These are phyloP conservation scores for Maudiozyma humilis DNA, from an alignment of 1,139 yeast genomes.

Conservation along the genomic window DNA sequence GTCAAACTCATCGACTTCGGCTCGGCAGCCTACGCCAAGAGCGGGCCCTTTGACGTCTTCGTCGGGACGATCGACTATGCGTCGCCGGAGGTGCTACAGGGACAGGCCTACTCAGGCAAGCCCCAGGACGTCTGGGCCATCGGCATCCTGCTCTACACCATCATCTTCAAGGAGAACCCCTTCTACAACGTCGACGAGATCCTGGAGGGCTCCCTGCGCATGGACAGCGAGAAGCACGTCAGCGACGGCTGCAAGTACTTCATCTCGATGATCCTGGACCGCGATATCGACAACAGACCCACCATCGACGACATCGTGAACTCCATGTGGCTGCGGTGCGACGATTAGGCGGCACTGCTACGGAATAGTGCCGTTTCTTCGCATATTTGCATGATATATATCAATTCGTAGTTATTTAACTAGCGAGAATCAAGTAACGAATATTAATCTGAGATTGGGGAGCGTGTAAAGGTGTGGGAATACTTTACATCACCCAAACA, in stretches of 20 bases:
- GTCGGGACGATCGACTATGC: slow-evolving; percentile 97
- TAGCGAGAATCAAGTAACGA: no score
- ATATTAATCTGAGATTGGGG: no score
- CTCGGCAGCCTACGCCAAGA: slow-evolving; percentile 79
- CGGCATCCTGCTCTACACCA: slow-evolving; percentile 80
- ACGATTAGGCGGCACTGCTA: no score
- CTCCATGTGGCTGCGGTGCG: slow-evolving; percentile 68
- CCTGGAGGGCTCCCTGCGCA: slow-evolving; percentile 74
- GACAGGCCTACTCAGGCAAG: slow-evolving; percentile 80
- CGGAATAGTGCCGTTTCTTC: no score
- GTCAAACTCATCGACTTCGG: slow-evolving; percentile 92
- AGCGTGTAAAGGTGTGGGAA: no score
- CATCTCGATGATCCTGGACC: slow-evolving; percentile 54
- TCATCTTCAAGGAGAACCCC: slow-evolving; percentile 91
- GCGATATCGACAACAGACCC: slow-evolving; percentile 61
- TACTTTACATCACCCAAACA: no score
- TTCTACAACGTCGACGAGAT: slow-evolving; percentile 92
- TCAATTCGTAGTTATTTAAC: no score
- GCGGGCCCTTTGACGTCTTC: slow-evolving; percentile 94
- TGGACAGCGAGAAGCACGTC: slow-evolving; percentile 45
- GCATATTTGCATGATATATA: no score
- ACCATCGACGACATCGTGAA: slow-evolving; percentile 59
- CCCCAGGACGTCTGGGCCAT: slow-evolving; percentile 97
- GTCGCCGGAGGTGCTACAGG: slow-evolving; percentile 88
- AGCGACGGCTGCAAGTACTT: slow-evolving; percentile 52